These are phyloP conservation scores for Globisporangium nodosum DNA, from an alignment of 352 stramenopile species.

Conservation along the genomic window DNA sequence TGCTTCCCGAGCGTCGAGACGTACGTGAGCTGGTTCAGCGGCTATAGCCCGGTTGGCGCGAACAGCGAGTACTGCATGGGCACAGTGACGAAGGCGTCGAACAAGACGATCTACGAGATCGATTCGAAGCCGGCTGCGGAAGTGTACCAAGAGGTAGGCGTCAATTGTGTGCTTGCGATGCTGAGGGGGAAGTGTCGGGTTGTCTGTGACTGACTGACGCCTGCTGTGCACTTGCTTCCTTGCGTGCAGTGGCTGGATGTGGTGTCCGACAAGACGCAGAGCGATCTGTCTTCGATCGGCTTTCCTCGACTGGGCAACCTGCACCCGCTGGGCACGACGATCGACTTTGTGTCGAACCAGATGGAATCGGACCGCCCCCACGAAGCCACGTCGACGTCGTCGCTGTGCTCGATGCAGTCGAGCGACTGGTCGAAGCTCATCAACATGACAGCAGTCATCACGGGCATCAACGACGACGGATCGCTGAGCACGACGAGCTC, in stretches of 20 bases:
- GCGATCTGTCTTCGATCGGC: constrained; percentile 64
- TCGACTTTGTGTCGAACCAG: constrained; percentile 74
- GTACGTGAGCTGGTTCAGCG: constrained; percentile 84
- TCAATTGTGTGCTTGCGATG: no score
- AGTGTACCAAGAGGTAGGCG: constrained; percentile 82
- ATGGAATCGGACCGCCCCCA: constrained; percentile 56
- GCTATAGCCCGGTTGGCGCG: constrained; percentile 70
- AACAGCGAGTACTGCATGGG: constrained; percentile 83
- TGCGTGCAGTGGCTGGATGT: constrained; percentile 66
- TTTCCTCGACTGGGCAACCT: constrained; percentile 81
- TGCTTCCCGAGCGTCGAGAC: constrained; percentile 85
- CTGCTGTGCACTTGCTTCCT: background rate
- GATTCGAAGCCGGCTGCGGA: constrained; percentile 75
- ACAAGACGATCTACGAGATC: constrained; percentile 85
- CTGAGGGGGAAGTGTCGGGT: no score
- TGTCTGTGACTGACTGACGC: constrained; percentile 1
- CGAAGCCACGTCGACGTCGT: constrained; percentile 46
- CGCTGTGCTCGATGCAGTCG: constrained; percentile 74
- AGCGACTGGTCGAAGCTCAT: constrained; percentile 79
- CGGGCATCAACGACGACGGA: constrained; percentile 74
- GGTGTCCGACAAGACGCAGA: constrained; percentile 67
- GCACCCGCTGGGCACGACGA: constrained; percentile 75
- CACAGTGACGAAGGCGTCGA: constrained; percentile 78
- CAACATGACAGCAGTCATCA: constrained; percentile 85
- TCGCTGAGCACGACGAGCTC: constrained; percentile 81